Evolutionary conservation across 1,284 basidiomycete genomes (phyloP), one percentile per base, ranked within the genome.

Genomic region (Cutaneotrichosporon arboriforme): DNA sequence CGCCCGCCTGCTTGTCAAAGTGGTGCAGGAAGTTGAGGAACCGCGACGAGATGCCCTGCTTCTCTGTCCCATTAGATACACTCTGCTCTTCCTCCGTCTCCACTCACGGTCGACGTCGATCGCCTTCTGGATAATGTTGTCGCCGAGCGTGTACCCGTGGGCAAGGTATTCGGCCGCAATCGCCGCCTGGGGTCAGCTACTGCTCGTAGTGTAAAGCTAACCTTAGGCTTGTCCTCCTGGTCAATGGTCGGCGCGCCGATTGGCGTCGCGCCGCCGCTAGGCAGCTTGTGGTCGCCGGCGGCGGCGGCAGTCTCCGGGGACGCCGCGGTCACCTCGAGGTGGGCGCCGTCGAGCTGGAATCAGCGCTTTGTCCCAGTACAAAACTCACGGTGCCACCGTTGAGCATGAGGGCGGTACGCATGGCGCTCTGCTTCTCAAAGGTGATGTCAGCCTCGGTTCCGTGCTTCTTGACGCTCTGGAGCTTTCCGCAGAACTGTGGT

Each of bases 151-250:
- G 76, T 96, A 96, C 2, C 92, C 92, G 68, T 82, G 84, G 36
- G 74, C 73, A 54, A 97, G 82, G 74, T 92, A 90, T 72, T 94
- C 91, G 36, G 91, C 91, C 18, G 86, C 86, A 65, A 93, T 88
- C 41, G 66, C 67, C 79, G 67, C 63, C 66, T 65, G 37, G 39
- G 49, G 51, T 64, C 50, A 64, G 58, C 41, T 15, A 15, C 18
- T 15, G 17, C 12, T 14, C 31, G 13, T 26, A 31, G 15, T 18
- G 23, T 5, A 17, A 14, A 8, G 59, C 73, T 38, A 43, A 75
- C 73, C 62, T 67, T 70, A 45, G 75, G 75, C 72, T 77, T 77
- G 66, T 77, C 75, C 62, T 77, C 75, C 62, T 77, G 75, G 37
- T 63, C 59, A 57, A 76, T 64, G n/a, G 62, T 62, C 42, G 53